These are phyloP conservation scores for Camptophora hylomeconis DNA, from an alignment of 2,329 filamentous ascomycete species.

Conservation along the genomic window DNA sequence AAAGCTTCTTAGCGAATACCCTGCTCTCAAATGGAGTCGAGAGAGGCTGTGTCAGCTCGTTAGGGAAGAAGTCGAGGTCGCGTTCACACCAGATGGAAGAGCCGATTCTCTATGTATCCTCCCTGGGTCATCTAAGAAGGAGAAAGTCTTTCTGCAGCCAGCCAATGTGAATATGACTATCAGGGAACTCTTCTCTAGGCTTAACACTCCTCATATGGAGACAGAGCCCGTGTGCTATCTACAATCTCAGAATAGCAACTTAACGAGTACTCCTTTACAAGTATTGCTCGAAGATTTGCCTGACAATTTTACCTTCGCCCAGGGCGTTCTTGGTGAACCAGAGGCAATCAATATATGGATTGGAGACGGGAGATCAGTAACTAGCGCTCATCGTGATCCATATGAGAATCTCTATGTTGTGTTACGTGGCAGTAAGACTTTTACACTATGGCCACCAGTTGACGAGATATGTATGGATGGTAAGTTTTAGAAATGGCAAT, in stretches of 20 bases:
- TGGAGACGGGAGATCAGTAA: conserved; percentile 13
- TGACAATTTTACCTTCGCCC: conserved; percentile 10
- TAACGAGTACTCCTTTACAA: conserved; percentile 10
- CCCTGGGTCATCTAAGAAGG: conserved; percentile 2
- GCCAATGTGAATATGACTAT: conserved; percentile 12
- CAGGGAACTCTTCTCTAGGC: conserved; percentile 9
- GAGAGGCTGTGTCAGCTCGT: conserved; percentile 9
- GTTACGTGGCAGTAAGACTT: conserved; percentile 13
- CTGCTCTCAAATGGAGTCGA: conserved; percentile 13
- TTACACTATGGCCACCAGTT: conserved; percentile 14
- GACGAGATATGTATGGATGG: conserved; percentile 15
- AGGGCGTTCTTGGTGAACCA: conserved; percentile 9
- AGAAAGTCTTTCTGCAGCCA: conserved; percentile 15
- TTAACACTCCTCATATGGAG: too few species aligned
- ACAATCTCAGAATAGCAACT: conserved; percentile 18
- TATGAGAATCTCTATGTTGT: conserved; percentile 19
- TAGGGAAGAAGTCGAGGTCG: conserved; percentile 12
- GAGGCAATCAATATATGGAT: conserved; percentile 19
- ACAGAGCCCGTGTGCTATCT: conserved; percentile 15
- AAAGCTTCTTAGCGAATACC: conserved; percentile 3
- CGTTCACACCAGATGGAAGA: conserved; percentile 14
- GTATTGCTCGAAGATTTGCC: conserved; percentile 10
- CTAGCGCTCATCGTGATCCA: conserved; percentile 16
- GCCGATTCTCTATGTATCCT: conserved; percentile 13
- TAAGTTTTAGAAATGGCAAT: too few species aligned